These are phyloP conservation scores for Kandelia obovata DNA, from an alignment of 345 rosid species.

Conservation along the genomic window DNA sequence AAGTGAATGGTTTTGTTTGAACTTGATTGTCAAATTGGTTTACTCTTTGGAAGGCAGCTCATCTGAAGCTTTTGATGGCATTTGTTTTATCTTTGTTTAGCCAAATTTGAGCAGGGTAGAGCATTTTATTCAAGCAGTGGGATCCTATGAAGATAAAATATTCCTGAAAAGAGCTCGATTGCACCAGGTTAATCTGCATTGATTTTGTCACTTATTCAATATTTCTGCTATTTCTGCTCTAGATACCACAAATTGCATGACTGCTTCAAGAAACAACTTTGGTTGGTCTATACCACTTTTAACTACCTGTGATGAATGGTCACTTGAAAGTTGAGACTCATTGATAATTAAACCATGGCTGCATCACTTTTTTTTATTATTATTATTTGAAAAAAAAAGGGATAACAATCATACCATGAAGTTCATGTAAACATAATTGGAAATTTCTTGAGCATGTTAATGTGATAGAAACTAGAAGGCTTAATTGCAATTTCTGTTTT, in stretches of 20 bases:
- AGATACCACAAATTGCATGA: background rate
- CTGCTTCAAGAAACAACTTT: background rate
- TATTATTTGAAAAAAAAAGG: too few relatives aligned
- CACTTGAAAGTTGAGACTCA: too few relatives aligned
- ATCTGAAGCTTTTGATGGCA: too few relatives aligned
- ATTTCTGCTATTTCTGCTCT: background rate
- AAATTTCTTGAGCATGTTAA: too few relatives aligned
- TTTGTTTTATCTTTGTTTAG: conserved; percentile 40
- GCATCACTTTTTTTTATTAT: too few relatives aligned
- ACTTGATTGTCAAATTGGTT: background rate
- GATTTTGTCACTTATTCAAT: background rate
- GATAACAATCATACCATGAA: too few relatives aligned
- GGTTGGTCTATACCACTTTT: background rate
- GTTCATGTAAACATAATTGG: too few relatives aligned
- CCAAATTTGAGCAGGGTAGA: conserved; percentile 70
- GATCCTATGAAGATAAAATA: conserved; percentile 73
- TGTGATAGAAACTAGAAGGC: too few relatives aligned
- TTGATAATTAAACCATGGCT: too few relatives aligned
- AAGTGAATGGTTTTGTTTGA: conserved; percentile 1
- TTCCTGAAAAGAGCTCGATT: conserved; percentile 76
- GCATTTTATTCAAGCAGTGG: conserved; percentile 85
- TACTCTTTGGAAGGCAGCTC: conserved; percentile 14
- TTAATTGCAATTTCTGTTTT: too few relatives aligned
- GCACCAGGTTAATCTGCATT: conserved; percentile 48
- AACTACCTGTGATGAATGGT: background rate